A percentile compares a stretch with the other conserved stretches of the same genome.
These are phyloP conservation scores for Aspergillus pseudoglaucus DNA, from an alignment of 2,329 filamentous ascomycete genomes.

Conservation along the genomic window DNA sequence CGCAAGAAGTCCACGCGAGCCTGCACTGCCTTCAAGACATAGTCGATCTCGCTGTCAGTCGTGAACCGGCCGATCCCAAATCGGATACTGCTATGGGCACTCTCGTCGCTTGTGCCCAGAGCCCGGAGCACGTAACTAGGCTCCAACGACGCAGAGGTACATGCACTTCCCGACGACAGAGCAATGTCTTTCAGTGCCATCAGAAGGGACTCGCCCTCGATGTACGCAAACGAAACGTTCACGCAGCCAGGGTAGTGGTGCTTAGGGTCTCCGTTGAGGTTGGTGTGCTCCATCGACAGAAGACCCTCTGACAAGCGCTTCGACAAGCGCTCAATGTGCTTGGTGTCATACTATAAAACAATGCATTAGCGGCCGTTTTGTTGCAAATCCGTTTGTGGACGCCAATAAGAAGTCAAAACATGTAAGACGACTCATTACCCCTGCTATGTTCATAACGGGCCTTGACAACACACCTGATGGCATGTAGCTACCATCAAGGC, in stretches of 20 bases:
- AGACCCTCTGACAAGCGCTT: slow-evolving; percentile 77
- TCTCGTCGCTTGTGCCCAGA: slow-evolving; percentile 93
- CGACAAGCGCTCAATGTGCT: slow-evolving; percentile 75
- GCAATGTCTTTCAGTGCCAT: slow-evolving; percentile 99
- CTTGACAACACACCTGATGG: slow-evolving; percentile 26
- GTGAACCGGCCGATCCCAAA: slow-evolving; percentile 98
- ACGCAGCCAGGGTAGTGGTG: slow-evolving; percentile 94
- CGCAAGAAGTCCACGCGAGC: slow-evolving; percentile 88
- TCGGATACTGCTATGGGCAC: slow-evolving; percentile 92
- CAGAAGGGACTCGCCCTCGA: slow-evolving; percentile 93
- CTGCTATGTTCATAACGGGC: slow-evolving; percentile 60
- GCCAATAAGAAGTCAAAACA: slow-evolving; percentile 7
- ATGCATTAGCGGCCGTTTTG: slow-evolving; percentile 4
- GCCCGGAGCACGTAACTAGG: slow-evolving; percentile 94
- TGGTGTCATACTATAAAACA: slow-evolving; percentile 72
- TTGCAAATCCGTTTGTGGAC: background rate
- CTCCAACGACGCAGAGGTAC: slow-evolving; percentile 92
- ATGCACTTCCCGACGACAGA: slow-evolving; percentile 90
- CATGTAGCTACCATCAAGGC: slow-evolving; percentile 46
- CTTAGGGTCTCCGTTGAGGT: slow-evolving; percentile 76
- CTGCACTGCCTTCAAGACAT: slow-evolving; percentile 87
- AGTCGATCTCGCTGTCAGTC: slow-evolving; percentile 91
- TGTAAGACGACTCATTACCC: slow-evolving; percentile 50
- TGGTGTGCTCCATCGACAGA: slow-evolving; percentile 83
- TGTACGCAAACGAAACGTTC: slow-evolving; percentile 96